Conservation (phyloP, 306 rosid species). For the Vachellia collinsii region DNA sequence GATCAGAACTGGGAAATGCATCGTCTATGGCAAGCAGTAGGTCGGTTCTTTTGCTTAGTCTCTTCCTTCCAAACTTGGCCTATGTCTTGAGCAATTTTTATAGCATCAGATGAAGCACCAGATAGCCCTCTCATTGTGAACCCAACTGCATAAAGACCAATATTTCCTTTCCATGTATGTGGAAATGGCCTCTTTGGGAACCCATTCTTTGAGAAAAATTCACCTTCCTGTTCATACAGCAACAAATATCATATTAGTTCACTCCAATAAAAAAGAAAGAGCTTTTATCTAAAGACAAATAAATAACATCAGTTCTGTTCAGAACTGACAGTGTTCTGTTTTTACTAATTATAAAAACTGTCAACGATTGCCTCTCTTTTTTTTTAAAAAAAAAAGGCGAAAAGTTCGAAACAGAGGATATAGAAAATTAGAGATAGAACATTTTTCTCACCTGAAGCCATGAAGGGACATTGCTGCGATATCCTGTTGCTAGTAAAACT, state of each 20-base stretch:
- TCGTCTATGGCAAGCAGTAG: conserved; percentile 77
- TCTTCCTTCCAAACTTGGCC: conserved; percentile 75
- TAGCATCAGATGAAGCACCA: conserved; percentile 88
- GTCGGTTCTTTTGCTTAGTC: conserved; percentile 63
- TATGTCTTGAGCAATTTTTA: conserved; percentile 77
- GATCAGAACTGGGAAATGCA: conserved; percentile 85
- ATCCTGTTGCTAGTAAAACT: too few relatives aligned
- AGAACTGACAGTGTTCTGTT: not conserved
- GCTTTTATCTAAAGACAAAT: not conserved
- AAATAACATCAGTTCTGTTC: conserved; percentile 29
- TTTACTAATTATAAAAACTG: too few relatives aligned
- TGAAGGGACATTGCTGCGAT: too few relatives aligned
- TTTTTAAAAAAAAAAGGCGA: too few relatives aligned
- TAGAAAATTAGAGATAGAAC: too few relatives aligned
- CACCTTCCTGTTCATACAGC: conserved; percentile 64
- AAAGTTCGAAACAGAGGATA: too few relatives aligned
- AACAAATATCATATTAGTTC: conserved; percentile 42
- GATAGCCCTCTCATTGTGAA: conserved; percentile 93
- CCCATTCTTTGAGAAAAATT: conserved; percentile 80
- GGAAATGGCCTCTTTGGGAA: conserved; percentile 82
- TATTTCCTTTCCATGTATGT: conserved; percentile 87
- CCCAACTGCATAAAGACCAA: conserved; percentile 89
- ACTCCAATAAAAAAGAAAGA: not conserved
- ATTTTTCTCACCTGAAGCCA: too few relatives aligned
- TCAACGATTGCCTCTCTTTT: too few relatives aligned